Evolutionary conservation across 1,139 yeast genomes (phyloP).

Genomic region (Yamadazyma epiphylla): DNA sequence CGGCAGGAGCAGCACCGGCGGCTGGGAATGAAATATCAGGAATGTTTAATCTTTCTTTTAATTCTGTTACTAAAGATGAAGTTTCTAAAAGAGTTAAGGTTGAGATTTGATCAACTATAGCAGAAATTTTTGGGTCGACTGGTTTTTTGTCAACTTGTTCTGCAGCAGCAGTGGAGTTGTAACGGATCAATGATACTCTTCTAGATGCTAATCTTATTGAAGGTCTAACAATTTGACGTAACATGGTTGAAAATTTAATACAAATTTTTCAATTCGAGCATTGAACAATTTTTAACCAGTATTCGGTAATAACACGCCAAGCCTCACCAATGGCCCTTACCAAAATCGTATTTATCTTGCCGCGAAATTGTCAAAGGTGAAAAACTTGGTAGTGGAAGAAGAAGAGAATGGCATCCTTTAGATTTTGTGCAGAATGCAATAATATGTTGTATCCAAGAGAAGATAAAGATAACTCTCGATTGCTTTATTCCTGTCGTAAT

Average conservation of each 20-base stretch:
- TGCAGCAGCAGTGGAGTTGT: slow-evolving; percentile 52
- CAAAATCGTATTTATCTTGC: too few species aligned
- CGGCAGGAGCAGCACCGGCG: slow-evolving; percentile 63
- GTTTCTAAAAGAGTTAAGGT: slow-evolving; percentile 88
- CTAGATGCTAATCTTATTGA: slow-evolving; percentile 29
- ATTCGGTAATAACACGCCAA: too few species aligned
- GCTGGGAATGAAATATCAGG: slow-evolving; percentile 91
- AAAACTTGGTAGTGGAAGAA: background rate
- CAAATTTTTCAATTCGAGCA: slow-evolving; percentile 3
- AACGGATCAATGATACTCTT: slow-evolving; percentile 28
- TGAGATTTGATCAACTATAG: slow-evolving; percentile 88
- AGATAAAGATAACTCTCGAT: slow-evolving; percentile 69
- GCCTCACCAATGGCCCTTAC: too few species aligned
- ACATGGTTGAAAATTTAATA: slow-evolving; percentile 8
- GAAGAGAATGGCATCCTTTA: slow-evolving; percentile 71
- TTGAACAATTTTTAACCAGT: slow-evolving; percentile 1
- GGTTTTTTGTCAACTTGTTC: slow-evolving; percentile 31
- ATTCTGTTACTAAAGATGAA: slow-evolving; percentile 73
- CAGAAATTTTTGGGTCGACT: slow-evolving; percentile 83
- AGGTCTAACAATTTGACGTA: slow-evolving; percentile 40
- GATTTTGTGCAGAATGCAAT: slow-evolving; percentile 93
- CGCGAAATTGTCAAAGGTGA: background rate
- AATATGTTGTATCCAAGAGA: slow-evolving; percentile 99
- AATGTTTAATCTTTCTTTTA: slow-evolving; percentile 83
- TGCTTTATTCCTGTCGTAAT: slow-evolving; percentile 90